These are phyloP conservation scores for Colletotrichum neosansevieriae DNA, from an alignment of 2,329 filamentous ascomycete genomes.

Conservation along the genomic window DNA sequence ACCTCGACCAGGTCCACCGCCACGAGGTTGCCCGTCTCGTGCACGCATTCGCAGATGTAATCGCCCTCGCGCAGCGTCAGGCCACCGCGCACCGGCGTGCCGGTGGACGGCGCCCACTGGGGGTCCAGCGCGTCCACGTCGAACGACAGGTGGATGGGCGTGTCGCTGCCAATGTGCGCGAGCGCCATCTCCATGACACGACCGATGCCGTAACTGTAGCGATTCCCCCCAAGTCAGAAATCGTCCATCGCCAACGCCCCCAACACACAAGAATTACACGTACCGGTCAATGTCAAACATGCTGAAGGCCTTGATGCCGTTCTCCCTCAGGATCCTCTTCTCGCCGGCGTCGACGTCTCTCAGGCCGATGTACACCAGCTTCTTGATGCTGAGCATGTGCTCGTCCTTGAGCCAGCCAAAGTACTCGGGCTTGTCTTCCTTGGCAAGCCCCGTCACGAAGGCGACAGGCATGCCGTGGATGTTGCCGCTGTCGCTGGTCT, in stretches of 20 bases:
- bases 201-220: slow-evolving; percentile 81
- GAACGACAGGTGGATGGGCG: slow-evolving; percentile 96
- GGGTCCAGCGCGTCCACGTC: slow-evolving; percentile 97
- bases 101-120: slow-evolving; percentile 95
- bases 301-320: slow-evolving; percentile 94
- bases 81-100: slow-evolving; percentile 92
- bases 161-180: slow-evolving; percentile 92
- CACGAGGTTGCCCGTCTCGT: slow-evolving; percentile 81
- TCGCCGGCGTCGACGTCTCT: slow-evolving; percentile 93
- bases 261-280: not conserved
- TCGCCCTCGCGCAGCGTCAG: slow-evolving; percentile 95
- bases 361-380: slow-evolving; percentile 96
- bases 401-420: slow-evolving; percentile 92
- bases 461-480: slow-evolving; percentile 98
- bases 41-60: slow-evolving; percentile 91
- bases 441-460: slow-evolving; percentile 88
- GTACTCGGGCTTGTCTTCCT: slow-evolving; percentile 78
- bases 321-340: slow-evolving; percentile 89
- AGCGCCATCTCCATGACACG: slow-evolving; percentile 98
- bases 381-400: slow-evolving; percentile 76
- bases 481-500: slow-evolving; percentile 90
- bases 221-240: not conserved
- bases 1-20: slow-evolving; percentile 88
- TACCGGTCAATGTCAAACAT: slow-evolving; percentile 95
- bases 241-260: not conserved